Evolutionary conservation across 1,139 yeast genomes (phyloP).

Genomic region (Lodderomyces jiufengensis): DNA sequence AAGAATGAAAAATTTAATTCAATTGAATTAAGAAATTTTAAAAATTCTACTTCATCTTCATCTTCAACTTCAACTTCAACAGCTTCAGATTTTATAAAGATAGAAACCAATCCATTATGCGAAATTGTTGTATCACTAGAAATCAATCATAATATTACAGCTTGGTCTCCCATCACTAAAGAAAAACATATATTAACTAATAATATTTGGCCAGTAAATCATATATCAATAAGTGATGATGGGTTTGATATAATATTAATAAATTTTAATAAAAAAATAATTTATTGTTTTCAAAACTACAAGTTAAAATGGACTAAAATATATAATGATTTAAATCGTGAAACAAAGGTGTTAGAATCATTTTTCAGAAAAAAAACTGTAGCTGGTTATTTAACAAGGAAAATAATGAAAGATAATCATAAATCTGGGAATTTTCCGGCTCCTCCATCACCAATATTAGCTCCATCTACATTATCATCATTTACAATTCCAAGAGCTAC

Average conservation of each 20-base stretch:
- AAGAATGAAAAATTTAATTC: slow-evolving; percentile 22
- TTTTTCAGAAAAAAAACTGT: slow-evolving; percentile 58
- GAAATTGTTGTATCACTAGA: slow-evolving; percentile 69
- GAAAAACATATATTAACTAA: slow-evolving; percentile 43
- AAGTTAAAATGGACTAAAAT: slow-evolving; percentile 47
- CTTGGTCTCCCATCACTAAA: slow-evolving; percentile 65
- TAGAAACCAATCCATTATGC: slow-evolving; percentile 51
- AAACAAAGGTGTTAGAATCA: slow-evolving; percentile 46
- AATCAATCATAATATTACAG: slow-evolving; percentile 63
- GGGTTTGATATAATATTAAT: slow-evolving; percentile 61
- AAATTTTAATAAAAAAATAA: slow-evolving; percentile 42
- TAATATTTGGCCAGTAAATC: slow-evolving; percentile 68
- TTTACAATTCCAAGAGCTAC: not conserved
- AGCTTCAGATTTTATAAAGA: slow-evolving; percentile 57
- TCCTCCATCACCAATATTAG: slow-evolving; percentile 15
- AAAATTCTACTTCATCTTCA: too few species aligned
- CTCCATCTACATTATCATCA: not conserved
- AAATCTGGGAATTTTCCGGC: slow-evolving; percentile 36
- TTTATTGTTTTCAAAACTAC: slow-evolving; percentile 59
- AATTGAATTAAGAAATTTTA: slow-evolving; percentile 45
- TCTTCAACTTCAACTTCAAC: too few species aligned
- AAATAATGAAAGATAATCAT: slow-evolving; percentile 23
- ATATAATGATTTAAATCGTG: slow-evolving; percentile 9
- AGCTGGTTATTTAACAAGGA: slow-evolving; percentile 48
- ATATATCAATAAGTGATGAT: slow-evolving; percentile 55